Base-by-base conservation (phyloP, 2,329 filamentous ascomycete genomes). In the Beauveria bassiana region DNA sequence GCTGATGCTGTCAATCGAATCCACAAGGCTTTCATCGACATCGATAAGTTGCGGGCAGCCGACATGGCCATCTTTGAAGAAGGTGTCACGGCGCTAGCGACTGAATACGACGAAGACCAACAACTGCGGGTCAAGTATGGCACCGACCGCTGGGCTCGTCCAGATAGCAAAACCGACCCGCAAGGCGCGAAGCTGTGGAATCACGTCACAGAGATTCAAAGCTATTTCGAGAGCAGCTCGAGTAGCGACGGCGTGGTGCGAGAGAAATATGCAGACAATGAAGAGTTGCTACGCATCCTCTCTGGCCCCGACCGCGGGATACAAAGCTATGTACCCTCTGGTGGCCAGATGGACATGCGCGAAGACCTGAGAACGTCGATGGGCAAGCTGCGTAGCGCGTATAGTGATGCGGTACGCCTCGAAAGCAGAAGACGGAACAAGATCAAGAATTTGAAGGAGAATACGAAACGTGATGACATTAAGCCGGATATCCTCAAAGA, bases 281-380 rank as follows among this genome's bases (percentile, higher is more conserved):
- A 95, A 70, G 83, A 85, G 14, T 81, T 91, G 5, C 84, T 99
- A 47, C 81, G 81, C 3, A 80, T 98, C 5, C 81, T 99, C 4
- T 87, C 87, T 0, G 90, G 91, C 1, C 85, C 90, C 0, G 91
- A 96, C 68, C 84, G 90, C 10, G 88, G 88, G 49, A 80, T 98
- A 16, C 89, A 96, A 74, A 89, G 93, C 56, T 96, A 89, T 68
- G 93, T 99, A 1, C 95, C 95, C 0, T 93, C 89, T 58, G 95
- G 90, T 66, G 83, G 91, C 51, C 85, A 88, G 61, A 87, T 89
- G 8, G 87, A 87, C 46, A 89, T 96, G 63, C 91, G 91, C 1
- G 87, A 93, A 24, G 83, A 88, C 28, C 82, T 98, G 8, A 92
- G 96, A 71, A 82, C 86, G 9, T 89, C 93, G 62, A 88, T 93